A percentile compares a stretch with the other conserved stretches of the same genome.
Conservation (phyloP, 768 basidiomycete genomes). For the Macrolepiota fuliginosa region DNA sequence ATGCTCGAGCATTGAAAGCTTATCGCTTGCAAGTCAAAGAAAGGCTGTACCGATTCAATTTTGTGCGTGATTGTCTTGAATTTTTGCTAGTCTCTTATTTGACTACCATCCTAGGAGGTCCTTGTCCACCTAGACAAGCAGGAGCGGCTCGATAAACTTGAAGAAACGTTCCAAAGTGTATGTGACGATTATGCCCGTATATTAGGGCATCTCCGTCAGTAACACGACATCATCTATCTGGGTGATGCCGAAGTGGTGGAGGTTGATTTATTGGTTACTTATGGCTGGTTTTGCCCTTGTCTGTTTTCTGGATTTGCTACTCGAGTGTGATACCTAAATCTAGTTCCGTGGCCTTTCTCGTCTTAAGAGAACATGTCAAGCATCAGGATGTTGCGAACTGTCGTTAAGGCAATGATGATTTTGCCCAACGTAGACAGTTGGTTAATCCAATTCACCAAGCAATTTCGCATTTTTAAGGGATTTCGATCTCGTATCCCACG, state of each 20-base stretch:
- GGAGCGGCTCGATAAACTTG: constrained; percentile 84
- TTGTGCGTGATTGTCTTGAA: constrained; percentile 47
- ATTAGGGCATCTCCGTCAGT: constrained; percentile 47
- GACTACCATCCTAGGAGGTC: constrained; percentile 58
- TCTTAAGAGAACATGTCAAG: no score
- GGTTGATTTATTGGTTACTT: not conserved
- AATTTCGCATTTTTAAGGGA: no score
- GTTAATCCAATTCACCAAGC: no score
- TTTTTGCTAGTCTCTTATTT: not conserved
- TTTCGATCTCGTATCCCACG: no score
- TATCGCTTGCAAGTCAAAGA: constrained; percentile 94
- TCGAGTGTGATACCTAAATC: no score
- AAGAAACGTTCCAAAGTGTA: constrained; percentile 90
- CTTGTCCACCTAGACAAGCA: constrained; percentile 84
- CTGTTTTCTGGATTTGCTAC: not conserved
- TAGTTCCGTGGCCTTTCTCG: no score
- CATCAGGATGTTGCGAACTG: no score
- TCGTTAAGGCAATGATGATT: no score
- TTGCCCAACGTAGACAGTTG: no score
- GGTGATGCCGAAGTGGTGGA: not conserved
- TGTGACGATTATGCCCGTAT: constrained; percentile 83
- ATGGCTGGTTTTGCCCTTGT: not conserved
- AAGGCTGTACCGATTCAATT: constrained; percentile 92
- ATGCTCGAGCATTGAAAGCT: constrained; percentile 52
- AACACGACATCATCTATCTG: not conserved